phyloP scores from a whole-genome alignment of 2,329 filamentous ascomycete species.

The Hypoxylon sp. region DNA sequence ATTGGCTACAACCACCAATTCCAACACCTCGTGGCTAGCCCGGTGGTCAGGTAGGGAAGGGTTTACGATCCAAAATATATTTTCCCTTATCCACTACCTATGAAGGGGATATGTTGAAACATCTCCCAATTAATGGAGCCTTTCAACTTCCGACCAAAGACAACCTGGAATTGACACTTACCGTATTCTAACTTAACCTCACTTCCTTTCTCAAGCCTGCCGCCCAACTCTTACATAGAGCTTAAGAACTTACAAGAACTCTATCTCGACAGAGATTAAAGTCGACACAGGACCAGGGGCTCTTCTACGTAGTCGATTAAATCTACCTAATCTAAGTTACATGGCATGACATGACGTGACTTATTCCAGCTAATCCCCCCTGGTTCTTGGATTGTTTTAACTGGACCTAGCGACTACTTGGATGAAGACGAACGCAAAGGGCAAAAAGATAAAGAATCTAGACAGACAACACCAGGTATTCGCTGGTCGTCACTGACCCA shows the following conservation, averaged over 20 bases:
- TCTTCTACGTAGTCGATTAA: background rate
- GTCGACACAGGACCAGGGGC: background rate
- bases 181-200: no score
- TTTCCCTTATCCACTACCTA: no score
- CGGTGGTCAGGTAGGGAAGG: no score
- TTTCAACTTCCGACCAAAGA: background rate
- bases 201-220: no score
- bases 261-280: background rate
- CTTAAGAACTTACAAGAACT: background rate
- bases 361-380: background rate
- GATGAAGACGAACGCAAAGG: background rate
- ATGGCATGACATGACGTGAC: background rate
- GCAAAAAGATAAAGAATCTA: conserved; percentile 3
- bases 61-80: no score
- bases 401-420: background rate
- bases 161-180: background rate
- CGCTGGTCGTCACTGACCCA: conserved; percentile 37
- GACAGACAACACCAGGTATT: conserved; percentile 40
- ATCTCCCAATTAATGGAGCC: background rate
- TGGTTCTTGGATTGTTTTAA: background rate
- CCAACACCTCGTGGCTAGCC: no score
- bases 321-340: background rate
- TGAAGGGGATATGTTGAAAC: no score
- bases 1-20: no score
- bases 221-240: no score